Conservation (phyloP, 108 stramenopile genomes). For the Mayamaea pseudoterrestris region DNA sequence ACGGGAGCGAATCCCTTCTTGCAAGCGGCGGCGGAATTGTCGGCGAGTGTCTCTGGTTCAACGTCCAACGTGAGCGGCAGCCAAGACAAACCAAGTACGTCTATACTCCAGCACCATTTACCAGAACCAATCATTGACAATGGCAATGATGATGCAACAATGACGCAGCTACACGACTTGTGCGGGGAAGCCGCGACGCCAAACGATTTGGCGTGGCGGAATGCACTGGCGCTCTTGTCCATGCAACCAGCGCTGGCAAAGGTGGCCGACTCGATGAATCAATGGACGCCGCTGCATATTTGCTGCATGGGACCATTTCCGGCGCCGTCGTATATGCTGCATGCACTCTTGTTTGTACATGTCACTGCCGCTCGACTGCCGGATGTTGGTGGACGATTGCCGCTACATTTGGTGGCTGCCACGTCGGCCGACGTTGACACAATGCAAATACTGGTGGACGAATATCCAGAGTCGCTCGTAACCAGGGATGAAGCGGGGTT, state of each 20-base stretch:
- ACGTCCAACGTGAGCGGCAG: too few relatives aligned
- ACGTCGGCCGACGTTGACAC: constrained; percentile 22
- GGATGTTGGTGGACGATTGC: constrained; percentile 30
- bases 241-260: constrained; percentile 21
- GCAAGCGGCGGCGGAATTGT: too few relatives aligned
- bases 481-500: constrained; percentile 27
- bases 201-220: constrained; percentile 30
- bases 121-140: too few relatives aligned
- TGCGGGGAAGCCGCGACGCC: constrained; percentile 25
- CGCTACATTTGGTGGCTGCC: constrained; percentile 26
- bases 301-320: constrained; percentile 18
- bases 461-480: constrained; percentile 24
- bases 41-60: too few relatives aligned
- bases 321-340: constrained; percentile 21
- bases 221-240: constrained; percentile 23
- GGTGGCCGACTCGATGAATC: constrained; percentile 9
- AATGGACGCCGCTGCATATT: constrained; percentile 32
- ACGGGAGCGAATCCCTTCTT: too few relatives aligned
- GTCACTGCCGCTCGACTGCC: constrained; percentile 11
- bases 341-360: constrained; percentile 20
- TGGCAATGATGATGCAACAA: too few relatives aligned
- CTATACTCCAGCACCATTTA: too few relatives aligned
- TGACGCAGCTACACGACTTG: constrained; percentile 34
- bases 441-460: constrained; percentile 30
- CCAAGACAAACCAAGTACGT: too few relatives aligned